Evolutionary conservation across 2,329 filamentous ascomycete species (phyloP).

Genomic region (Cylindrodendrum hubeiense): DNA sequence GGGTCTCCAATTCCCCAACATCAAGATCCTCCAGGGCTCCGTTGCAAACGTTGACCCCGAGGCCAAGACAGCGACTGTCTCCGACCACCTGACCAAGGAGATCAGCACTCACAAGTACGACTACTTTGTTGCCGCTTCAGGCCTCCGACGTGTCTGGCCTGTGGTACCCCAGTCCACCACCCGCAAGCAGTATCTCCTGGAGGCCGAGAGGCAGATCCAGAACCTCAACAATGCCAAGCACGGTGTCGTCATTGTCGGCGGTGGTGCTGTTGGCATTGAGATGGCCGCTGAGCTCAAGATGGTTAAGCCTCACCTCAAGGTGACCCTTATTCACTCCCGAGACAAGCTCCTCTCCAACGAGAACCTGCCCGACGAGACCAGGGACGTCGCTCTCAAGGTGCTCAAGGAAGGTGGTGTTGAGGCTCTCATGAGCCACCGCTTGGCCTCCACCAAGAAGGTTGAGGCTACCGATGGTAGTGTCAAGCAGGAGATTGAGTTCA

Average conservation of each 20-base stretch:
- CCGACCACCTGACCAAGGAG: conserved; percentile 60
- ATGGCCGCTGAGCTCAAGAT: conserved; percentile 84
- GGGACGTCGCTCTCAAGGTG: conserved; percentile 69
- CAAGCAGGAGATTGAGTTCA: conserved; percentile 66
- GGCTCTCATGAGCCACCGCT: conserved; percentile 71
- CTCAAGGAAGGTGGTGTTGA: conserved; percentile 74
- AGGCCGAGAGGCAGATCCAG: conserved; percentile 71
- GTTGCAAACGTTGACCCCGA: conserved; percentile 71
- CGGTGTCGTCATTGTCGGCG: conserved; percentile 80
- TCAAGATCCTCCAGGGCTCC: conserved; percentile 75
- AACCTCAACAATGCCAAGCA: conserved; percentile 63
- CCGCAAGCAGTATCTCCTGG: conserved; percentile 72
- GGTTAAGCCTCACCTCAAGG: conserved; percentile 71
- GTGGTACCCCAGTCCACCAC: conserved; percentile 76
- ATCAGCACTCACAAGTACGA: conserved; percentile 70
- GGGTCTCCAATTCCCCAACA: conserved; percentile 71
- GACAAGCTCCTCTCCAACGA: conserved; percentile 79
- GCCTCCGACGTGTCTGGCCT: conserved; percentile 77
- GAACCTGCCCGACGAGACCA: conserved; percentile 77
- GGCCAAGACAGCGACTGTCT: conserved; percentile 69
- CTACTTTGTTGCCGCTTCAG: conserved; percentile 80
- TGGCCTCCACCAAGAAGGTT: conserved; percentile 62
- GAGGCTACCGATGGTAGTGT: conserved; percentile 56
- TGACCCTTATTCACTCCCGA: conserved; percentile 82
- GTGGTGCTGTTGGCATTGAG: conserved; percentile 83